Evolutionary conservation across 2,329 filamentous ascomycete species (phyloP).

Genomic region (Polychaeton citri): DNA sequence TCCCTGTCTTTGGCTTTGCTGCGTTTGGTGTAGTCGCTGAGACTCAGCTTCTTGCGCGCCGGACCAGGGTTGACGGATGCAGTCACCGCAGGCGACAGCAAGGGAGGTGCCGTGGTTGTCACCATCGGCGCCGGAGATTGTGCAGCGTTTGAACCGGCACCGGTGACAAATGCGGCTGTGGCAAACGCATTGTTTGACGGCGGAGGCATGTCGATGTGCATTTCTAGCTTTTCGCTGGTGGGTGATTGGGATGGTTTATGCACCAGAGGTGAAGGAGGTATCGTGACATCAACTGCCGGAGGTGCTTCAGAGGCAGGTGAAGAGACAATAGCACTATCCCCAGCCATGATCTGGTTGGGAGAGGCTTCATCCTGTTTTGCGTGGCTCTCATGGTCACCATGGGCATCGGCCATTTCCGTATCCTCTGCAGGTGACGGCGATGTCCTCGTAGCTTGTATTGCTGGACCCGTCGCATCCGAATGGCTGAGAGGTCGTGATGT

Average conservation of each 20-base stretch:
- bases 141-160: constrained; percentile 8
- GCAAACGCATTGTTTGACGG: constrained; percentile 12
- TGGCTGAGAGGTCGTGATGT: too few relatives aligned
- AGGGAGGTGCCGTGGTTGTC: constrained; percentile 4
- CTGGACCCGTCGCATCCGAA: neutral
- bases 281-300: neutral
- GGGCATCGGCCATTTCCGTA: neutral
- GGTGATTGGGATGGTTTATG: neutral
- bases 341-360: too few relatives aligned
- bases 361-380: neutral
- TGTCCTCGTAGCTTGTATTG: neutral
- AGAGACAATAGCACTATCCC: neutral
- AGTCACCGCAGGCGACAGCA: constrained; percentile 25
- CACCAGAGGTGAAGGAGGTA: neutral
- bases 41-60: constrained; percentile 35
- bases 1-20: constrained; percentile 22
- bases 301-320: neutral
- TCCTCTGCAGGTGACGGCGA: neutral
- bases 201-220: constrained; percentile 22
- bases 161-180: constrained; percentile 1
- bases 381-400: neutral
- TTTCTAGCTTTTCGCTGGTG: constrained; percentile 3
- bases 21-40: constrained; percentile 37
- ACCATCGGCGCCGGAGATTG: constrained; percentile 1
- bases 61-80: constrained; percentile 26